Evolutionary conservation across 2,329 filamentous ascomycete species (phyloP), one percentile per base, ranked within the genome.

Genomic region (Westerdykella ornata): DNA sequence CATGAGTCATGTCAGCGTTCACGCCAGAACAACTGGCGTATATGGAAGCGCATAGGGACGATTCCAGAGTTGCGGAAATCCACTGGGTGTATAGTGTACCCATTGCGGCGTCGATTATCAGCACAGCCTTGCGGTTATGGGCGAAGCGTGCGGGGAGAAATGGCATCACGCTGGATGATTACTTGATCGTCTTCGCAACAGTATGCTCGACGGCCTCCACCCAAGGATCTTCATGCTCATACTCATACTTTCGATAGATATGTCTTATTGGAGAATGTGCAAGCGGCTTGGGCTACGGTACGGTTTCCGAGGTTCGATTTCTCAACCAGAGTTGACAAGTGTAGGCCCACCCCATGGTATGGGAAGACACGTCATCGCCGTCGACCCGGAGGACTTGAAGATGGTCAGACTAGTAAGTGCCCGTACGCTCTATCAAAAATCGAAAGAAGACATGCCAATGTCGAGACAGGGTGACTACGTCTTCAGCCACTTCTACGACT

Each of bases 401-500:
- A 61, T 57, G 49, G 55, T 63, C n/a, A 57, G 59, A 30, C 54
- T 59, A 39, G 49, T 53, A 14, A 18, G 20, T 33, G 14, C 12
- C 3, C 8, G 4, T 33, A 13, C 14, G 30, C 13, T 33, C 3
- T 6, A 3, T n/a, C 5, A 9, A 36, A 36, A 5, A 3, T 36
- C 15, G 13, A 14, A 33, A 4, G 14, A 5, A n/a, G 9, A 33
- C 8, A n/a, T 20, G 19, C 19, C 17, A 15, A 28, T 9, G 22
- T 9, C 3, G 14, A 13, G 11, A 11, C 33, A 51, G 47, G 59
- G 58, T 37, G 59, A 63, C 45, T 63, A 59, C 42, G 49, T 63
- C 33, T 62, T 63, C 47, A 60, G 57, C 35, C 59, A 63, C 29
- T 62, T 62, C 46, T 63, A 63, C 46, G 59, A 63, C 43, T 38